These are phyloP conservation scores for Schizosaccharomyces japonicus DNA, from an alignment of 805 yeast genomes.

Conservation along the genomic window DNA sequence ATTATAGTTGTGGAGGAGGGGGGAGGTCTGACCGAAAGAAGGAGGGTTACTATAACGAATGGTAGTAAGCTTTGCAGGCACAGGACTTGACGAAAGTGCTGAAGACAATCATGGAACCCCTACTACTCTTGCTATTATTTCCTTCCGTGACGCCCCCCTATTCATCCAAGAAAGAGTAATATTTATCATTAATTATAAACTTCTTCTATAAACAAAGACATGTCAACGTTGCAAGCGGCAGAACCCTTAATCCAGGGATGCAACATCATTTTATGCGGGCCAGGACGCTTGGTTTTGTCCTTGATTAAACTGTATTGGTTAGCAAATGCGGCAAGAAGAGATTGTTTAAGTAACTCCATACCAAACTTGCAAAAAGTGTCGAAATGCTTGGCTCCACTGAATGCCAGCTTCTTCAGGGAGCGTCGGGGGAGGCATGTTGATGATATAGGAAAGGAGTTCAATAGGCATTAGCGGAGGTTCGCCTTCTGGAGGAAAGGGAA, in stretches of 20 bases:
- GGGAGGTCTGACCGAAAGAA: too few relatives aligned
- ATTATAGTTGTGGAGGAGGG: too few relatives aligned
- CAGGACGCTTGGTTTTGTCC: conserved; percentile 57
- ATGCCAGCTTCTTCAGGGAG: conserved; percentile 62
- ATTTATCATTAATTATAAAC: too few relatives aligned
- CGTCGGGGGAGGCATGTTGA: conserved; percentile 54
- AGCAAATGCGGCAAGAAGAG: neutral
- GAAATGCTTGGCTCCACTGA: conserved; percentile 59
- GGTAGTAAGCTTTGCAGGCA: too few relatives aligned
- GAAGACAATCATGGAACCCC: too few relatives aligned
- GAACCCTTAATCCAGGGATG: conserved; percentile 77
- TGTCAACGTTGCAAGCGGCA: conserved; percentile 42
- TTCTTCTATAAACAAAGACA: too few relatives aligned
- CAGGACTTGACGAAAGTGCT: too few relatives aligned
- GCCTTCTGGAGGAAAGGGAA: conserved; percentile 45
- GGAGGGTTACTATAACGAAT: too few relatives aligned
- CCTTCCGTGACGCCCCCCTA: too few relatives aligned
- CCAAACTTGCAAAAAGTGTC: conserved; percentile 51
- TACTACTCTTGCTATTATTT: too few relatives aligned
- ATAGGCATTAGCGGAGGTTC: conserved; percentile 53
- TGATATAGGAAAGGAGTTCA: conserved; percentile 57
- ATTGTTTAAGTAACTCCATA: conserved; percentile 17
- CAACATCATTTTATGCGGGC: conserved; percentile 74
- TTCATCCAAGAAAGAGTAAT: too few relatives aligned
- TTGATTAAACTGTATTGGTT: conserved; percentile 27